Evolutionary conservation across 805 yeast species (phyloP), one percentile per base, ranked within the genome.

Genomic region (Nakazawaea peltata): DNA sequence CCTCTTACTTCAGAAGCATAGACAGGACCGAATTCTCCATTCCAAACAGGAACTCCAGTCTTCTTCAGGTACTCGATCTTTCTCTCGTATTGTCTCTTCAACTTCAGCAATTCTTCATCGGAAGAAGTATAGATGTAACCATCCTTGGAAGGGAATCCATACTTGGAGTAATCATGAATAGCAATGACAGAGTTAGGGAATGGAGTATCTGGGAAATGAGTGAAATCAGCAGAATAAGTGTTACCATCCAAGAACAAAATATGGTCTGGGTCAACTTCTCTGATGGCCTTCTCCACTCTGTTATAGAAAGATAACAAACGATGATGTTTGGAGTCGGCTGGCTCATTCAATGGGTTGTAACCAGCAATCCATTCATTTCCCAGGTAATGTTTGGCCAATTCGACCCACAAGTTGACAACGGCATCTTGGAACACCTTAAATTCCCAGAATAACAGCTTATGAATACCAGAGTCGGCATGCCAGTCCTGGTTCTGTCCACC

Each of bases 401-500:
- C 55, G 5, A 39, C 46, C 75, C 75, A 70, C 32, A 70, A 54
- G 44, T 67, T 56, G 31, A 66, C 54, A 16, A 65, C 54, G 9
- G 60, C 56, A 41, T 69, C 74, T 49, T 68, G 74, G 50, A 68
- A 65, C 18, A 60, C 54, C 44, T 60, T 63, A 53, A 65, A 69
- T 18, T 65, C 67, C 73, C 74, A 69, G 47, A 69, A 69, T 17
- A 67, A 34, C 2, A 74, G 56, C 48, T 63, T 63, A 50, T 67
- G 71, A 43, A 65, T 54, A 3, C 61, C 65, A 1, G 68, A 59
- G 48, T 70, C 76, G 16, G 59, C 47, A 44, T 69, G 76, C 76
- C 75, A 70, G 45, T 65, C 74, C 51, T 68, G 75, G 47, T 65
- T 68, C 49, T 69, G 74, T 19, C 75, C 74, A 34, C 75, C 76